Base-by-base conservation (phyloP, 345 rosid species). In the Conringia planisiliqua region DNA sequence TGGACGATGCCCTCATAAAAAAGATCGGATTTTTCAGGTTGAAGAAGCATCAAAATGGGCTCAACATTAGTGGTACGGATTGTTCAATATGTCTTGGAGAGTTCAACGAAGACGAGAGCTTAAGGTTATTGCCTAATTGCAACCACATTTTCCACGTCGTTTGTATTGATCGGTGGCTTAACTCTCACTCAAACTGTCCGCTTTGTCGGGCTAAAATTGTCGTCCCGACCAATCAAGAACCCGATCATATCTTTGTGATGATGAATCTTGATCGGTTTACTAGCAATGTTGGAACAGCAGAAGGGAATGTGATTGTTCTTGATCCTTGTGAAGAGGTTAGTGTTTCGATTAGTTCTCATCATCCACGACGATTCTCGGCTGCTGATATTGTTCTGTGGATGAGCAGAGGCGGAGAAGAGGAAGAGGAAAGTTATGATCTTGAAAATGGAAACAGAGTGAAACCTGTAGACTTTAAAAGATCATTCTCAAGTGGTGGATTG, bases 41-140 rank as follows among this genome's bases (percentile, higher is more conserved):
- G 78, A 86, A 77, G 72, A 92, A 79, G 61, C 73, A 64, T 70
- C 72, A 72, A 60, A 66, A 52, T 1, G 81, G 85, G 3, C 80
- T 79, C 14, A 66, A 84, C 50, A 72, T 86, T 33, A 88, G 84
- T 3, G 92, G 85, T 66, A 83, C 87, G 7, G 97, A 87, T 75
- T 95, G 99, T 80, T 85, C 97, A 0, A 93, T 92, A 75, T 95
- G 99, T 77, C 92, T 95, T 42, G 86, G 88, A 32, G 97, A 95
- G 76, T 92, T 95, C 52, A 76, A 79, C 60, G 97, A 90, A 69
- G 89, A 82, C 5, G 97, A 92, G 71, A 82, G 76, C 79, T 24
- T 95, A 24, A 89, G 97, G 85, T 82, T 95, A 27, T 79, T 92
- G 80, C 99, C 99, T 9, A 92, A 82, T 68, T 95, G 99, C 42